A percentile compares a stretch with the other conserved stretches of the same genome.
These are phyloP conservation scores for Entomortierella lignicola DNA, from an alignment of 192 early-diverging fungal species.

Conservation along the genomic window DNA sequence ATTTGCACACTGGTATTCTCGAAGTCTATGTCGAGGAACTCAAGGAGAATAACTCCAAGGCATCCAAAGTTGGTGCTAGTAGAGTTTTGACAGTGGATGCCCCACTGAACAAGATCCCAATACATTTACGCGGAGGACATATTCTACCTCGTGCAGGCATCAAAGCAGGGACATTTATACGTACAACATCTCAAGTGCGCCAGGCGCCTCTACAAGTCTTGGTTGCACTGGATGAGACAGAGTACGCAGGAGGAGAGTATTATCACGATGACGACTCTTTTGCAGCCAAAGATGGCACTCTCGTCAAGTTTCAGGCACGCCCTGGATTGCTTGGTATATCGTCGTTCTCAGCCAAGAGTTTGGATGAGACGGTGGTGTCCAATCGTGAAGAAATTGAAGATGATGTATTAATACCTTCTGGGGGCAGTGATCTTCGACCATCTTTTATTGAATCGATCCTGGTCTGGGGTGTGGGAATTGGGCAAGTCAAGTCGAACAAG, in stretches of 20 bases:
- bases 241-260: conserved; percentile 59
- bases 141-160: conserved; percentile 62
- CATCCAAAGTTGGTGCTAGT: background rate
- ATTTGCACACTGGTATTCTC: conserved; percentile 55
- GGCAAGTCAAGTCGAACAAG: background rate
- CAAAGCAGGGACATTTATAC: conserved; percentile 53
- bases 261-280: conserved; percentile 69
- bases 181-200: conserved; percentile 42
- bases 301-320: conserved; percentile 17
- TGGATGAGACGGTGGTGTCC: background rate
- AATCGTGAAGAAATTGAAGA: background rate
- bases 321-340: conserved; percentile 14
- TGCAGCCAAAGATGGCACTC: conserved; percentile 12
- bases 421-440: background rate
- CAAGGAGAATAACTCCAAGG: background rate
- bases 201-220: conserved; percentile 56
- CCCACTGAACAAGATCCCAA: conserved; percentile 64
- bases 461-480: conserved; percentile 22
- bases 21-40: conserved; percentile 17
- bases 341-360: background rate
- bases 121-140: conserved; percentile 70
- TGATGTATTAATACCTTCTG: background rate
- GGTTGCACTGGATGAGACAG: conserved; percentile 63
- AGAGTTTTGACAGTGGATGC: conserved; percentile 55
- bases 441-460: background rate